Conservation (phyloP, 768 basidiomycete species). For the Kwoniella dejecticola region DNA sequence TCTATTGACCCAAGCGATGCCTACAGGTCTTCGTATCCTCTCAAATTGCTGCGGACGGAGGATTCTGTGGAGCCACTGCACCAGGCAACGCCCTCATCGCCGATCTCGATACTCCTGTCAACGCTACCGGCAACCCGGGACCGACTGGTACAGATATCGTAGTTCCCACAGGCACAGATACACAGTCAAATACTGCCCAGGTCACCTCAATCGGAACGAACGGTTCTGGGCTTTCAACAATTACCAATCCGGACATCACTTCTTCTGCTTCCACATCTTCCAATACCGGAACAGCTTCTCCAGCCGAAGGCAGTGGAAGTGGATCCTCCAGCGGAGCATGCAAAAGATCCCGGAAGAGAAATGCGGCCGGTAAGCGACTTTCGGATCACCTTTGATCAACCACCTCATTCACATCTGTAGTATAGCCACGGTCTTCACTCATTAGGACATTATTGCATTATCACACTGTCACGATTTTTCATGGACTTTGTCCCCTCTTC, state of each 20-base stretch:
- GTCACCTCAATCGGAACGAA: background rate
- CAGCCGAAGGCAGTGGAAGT: background rate
- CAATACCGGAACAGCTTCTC: background rate
- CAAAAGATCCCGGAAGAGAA: slow-evolving; percentile 15
- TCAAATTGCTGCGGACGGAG: slow-evolving; percentile 18
- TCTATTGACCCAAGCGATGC: too few relatives aligned
- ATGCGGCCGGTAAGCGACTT: slow-evolving; percentile 5
- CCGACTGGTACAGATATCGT: background rate
- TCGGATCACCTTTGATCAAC: background rate
- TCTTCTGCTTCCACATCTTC: background rate
- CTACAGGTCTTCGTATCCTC: slow-evolving; percentile 27
- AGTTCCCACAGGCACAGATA: background rate
- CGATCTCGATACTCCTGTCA: background rate
- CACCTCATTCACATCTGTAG: background rate
- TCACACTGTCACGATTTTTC: too few relatives aligned
- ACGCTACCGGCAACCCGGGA: background rate
- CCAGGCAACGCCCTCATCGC: slow-evolving; percentile 1
- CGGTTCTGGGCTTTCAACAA: background rate
- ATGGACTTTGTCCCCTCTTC: too few relatives aligned
- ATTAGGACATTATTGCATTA: too few relatives aligned
- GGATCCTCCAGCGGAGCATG: slow-evolving; percentile 1
- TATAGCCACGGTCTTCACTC: background rate
- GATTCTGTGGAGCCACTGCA: slow-evolving; percentile 18
- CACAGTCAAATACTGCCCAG: background rate
- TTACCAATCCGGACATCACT: slow-evolving; percentile 5